Base-by-base conservation (phyloP, 371 early-diverging fungal species). In the Mucor racemosus region DNA sequence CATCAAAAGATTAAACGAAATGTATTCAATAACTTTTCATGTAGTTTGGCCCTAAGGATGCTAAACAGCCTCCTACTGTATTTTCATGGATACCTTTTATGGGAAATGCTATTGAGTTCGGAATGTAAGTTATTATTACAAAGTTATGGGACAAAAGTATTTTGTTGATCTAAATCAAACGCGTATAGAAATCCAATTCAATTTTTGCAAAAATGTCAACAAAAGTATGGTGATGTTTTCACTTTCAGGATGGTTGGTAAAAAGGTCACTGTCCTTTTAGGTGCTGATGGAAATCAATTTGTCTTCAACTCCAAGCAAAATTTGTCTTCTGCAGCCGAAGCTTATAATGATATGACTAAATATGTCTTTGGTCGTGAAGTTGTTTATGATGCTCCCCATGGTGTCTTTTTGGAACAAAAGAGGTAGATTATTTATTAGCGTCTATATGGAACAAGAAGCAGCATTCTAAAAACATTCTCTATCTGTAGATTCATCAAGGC, bases 401-500 rank as follows among this genome's bases (percentile, higher is more conserved):
- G 86, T 64, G 84, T 94, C 60, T 90, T 98, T 71, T 96, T 98
- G 95, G 97, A 98, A 78, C 98, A 98, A 82, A 98, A 98, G 83
- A 92, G 84, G 92, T 90, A 79, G 44, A 62, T 11, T 33, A 33
- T 31, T 14, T 4, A 31, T 39, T 38, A 50, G 6, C 14, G 14
- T 5, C 1, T 19, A 35, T 19, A 7, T 6, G 19, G 0, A 7
- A 8, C 7, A 5, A 46, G 9, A n/a, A 31, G 14, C 6, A 31
- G 26, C 10, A 8, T 10, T 46, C 7, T 19, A 3, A 26, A 26
- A n/a, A n/a, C n/a, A 26, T 38, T 19, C 3, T 17, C 19, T 17
- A 1, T 9, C 56, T 50, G 9, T 62, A 90, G 92, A 79, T 95
- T 98, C 73, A 91, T 95, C 79, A 98, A 98, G 86, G 90, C 92